Conservation (phyloP, 179 eudicot genomes). For the Monotropa hypopitys region DNA sequence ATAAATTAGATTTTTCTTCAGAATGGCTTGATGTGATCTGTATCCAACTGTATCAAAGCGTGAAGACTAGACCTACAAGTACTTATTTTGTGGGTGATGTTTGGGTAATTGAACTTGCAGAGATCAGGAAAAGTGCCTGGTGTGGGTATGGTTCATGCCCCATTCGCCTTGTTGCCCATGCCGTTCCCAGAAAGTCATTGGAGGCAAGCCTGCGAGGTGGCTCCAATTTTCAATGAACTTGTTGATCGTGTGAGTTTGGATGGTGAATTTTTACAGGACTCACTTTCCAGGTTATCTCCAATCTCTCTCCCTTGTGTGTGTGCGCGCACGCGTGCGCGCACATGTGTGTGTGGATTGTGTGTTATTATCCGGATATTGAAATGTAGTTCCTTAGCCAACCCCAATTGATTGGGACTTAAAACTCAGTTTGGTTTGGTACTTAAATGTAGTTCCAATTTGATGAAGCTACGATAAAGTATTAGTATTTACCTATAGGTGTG, state of each 20-base stretch:
- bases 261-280: slow-evolving; percentile 66
- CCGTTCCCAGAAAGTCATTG: slow-evolving; percentile 63
- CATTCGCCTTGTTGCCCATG: slow-evolving; percentile 67
- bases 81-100: background rate
- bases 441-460: too few species aligned
- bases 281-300: slow-evolving; percentile 65
- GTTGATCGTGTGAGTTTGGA: slow-evolving; percentile 94
- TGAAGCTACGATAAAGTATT: background rate
- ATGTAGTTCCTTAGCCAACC: background rate
- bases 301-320: background rate
- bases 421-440: too few species aligned
- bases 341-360: background rate
- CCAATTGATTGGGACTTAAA: too few species aligned
- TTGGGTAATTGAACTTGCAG: slow-evolving; percentile 31
- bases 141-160: slow-evolving; percentile 91
- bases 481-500: background rate
- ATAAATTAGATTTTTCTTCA: background rate
- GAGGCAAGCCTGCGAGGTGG: slow-evolving; percentile 75
- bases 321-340: background rate
- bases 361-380: background rate
- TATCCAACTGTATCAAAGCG: background rate
- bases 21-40: background rate
- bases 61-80: background rate
- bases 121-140: slow-evolving; percentile 81
- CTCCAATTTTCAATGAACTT: slow-evolving; percentile 89